Conservation (phyloP, 345 rosid species). For the Turnera subulata region DNA sequence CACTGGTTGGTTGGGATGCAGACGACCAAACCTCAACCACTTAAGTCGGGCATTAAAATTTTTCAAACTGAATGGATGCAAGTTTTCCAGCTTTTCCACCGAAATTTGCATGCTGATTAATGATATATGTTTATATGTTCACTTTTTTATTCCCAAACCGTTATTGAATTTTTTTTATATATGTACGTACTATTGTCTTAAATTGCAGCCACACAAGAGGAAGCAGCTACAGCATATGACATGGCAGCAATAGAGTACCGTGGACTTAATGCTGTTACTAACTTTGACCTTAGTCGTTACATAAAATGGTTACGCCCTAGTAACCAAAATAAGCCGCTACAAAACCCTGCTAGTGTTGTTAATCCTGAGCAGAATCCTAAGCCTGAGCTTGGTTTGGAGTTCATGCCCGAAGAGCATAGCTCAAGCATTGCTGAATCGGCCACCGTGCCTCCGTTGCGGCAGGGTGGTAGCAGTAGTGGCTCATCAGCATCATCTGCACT, state of each 20-base stretch:
- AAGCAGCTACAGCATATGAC: constrained; percentile 90
- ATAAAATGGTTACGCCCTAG: constrained; percentile 57
- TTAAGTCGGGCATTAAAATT: constrained; percentile 1
- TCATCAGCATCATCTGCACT: constrained; percentile 37
- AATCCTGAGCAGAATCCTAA: constrained; percentile 10
- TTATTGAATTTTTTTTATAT: too few relatives aligned
- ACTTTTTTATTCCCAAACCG: neutral
- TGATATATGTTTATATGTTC: neutral
- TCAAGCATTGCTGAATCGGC: neutral
- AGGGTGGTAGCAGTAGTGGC: constrained; percentile 2
- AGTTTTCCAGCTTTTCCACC: constrained; percentile 16
- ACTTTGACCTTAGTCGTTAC: constrained; percentile 89
- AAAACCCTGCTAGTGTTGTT: constrained; percentile 12
- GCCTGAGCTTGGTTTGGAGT: constrained; percentile 17
- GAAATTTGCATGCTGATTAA: constrained; percentile 29
- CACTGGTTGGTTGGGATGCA: constrained; percentile 29
- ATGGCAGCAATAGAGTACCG: constrained; percentile 94
- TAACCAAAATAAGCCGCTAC: constrained; percentile 1
- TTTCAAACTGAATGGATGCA: neutral
- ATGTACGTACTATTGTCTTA: neutral
- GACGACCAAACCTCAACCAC: constrained; percentile 48
- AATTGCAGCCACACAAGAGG: constrained; percentile 84
- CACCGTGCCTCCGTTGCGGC: constrained; percentile 13
- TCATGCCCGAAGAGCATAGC: constrained; percentile 9
- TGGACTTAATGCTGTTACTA: constrained; percentile 88